These are phyloP conservation scores for Penicillium glabrum DNA, from an alignment of 2,329 filamentous ascomycete genomes.

Conservation along the genomic window DNA sequence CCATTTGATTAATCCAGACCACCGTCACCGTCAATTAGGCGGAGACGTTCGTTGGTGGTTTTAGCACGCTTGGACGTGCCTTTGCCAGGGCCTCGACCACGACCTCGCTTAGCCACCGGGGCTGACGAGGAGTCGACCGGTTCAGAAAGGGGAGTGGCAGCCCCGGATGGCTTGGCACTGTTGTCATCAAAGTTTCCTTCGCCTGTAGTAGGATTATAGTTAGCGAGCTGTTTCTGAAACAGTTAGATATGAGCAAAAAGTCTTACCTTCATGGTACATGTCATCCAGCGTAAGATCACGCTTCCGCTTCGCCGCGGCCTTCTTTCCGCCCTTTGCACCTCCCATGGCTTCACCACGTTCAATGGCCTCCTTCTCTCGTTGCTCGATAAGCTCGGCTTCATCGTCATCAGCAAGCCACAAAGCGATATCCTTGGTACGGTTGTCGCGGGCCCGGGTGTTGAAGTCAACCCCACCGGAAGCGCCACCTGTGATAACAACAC, in stretches of 20 bases:
- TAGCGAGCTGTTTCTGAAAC: conserved; percentile 1
- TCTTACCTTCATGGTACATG: conserved; percentile 97
- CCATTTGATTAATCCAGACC: conserved; percentile 29
- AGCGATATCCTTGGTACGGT: conserved; percentile 95
- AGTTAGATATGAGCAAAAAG: background rate
- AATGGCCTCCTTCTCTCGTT: conserved; percentile 82
- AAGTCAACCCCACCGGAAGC: conserved; percentile 85
- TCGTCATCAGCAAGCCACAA: conserved; percentile 99
- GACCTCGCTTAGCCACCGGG: conserved; percentile 57
- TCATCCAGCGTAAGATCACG: conserved; percentile 75
- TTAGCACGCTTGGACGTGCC: conserved; percentile 61
- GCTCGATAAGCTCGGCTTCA: conserved; percentile 89
- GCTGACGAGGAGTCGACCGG: conserved; percentile 41
- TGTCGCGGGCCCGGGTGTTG: conserved; percentile 87
- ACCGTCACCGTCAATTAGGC: conserved; percentile 46
- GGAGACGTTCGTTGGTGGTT: conserved; percentile 54
- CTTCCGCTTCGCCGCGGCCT: conserved; percentile 59
- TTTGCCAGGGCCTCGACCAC: conserved; percentile 55
- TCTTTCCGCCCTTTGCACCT: conserved; percentile 61
- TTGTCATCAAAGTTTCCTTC: conserved; percentile 94
- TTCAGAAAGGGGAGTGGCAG: conserved; percentile 74
- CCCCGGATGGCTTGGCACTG: conserved; percentile 77
- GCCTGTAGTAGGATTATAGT: conserved; percentile 54
- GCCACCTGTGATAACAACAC: conserved; percentile 91
- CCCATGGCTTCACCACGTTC: conserved; percentile 65